Evolutionary conservation across 306 rosid species (phyloP).

Genomic region (Leucaena leucocephala): DNA sequence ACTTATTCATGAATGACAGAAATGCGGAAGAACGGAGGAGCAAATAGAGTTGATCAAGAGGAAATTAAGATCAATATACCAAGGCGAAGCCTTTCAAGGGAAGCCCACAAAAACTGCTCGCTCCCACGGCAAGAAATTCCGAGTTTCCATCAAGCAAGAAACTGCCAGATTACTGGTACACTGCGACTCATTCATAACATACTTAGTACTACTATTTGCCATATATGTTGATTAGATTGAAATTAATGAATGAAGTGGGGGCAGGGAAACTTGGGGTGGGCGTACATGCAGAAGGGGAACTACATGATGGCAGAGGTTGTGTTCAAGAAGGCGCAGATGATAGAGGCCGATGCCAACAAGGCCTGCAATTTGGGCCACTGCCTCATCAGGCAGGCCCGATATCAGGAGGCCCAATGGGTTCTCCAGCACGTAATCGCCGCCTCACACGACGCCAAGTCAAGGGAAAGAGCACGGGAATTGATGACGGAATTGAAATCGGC

Average conservation of each 20-base stretch:
- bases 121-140: constrained; percentile 89
- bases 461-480: constrained; percentile 60
- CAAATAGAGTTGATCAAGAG: constrained; percentile 78
- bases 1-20: constrained; percentile 35
- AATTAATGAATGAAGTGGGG: not conserved
- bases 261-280: constrained; percentile 98
- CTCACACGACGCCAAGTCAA: constrained; percentile 57
- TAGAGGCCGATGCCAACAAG: constrained; percentile 82
- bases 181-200: too few species aligned
- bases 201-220: too few species aligned
- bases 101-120: constrained; percentile 87
- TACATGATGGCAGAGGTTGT: constrained; percentile 74
- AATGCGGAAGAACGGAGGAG: constrained; percentile 81
- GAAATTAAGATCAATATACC: constrained; percentile 71
- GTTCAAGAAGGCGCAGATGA: constrained; percentile 73
- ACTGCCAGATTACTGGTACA: constrained; percentile 82
- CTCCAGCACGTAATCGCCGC: constrained; percentile 62
- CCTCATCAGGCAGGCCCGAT: constrained; percentile 64
- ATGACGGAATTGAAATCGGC: constrained; percentile 44
- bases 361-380: constrained; percentile 82
- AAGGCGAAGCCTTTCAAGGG: constrained; percentile 89
- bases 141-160: constrained; percentile 90
- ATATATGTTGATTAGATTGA: too few species aligned
- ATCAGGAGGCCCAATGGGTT: constrained; percentile 51
- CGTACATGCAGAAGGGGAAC: constrained; percentile 82